These are phyloP conservation scores for Rhodotorula sp. DNA, from an alignment of 1,284 basidiomycete genomes.

Conservation along the genomic window DNA sequence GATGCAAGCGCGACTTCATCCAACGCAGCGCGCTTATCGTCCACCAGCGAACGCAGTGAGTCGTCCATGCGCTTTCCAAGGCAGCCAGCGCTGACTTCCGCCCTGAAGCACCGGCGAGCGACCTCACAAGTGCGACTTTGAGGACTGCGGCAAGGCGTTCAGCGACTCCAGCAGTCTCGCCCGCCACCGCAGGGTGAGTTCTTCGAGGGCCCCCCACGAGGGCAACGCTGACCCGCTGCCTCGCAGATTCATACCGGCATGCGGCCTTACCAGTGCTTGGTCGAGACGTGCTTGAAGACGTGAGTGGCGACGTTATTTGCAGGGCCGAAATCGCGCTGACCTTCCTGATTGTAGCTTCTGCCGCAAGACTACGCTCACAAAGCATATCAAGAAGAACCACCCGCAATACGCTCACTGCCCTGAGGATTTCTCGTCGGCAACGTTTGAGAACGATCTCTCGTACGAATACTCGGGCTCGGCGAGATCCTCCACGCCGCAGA, in stretches of 20 bases:
- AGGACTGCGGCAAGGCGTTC: constrained; percentile 53
- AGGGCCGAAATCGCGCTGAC: neutral
- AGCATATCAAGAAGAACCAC: constrained; percentile 50
- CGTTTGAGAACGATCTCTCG: neutral
- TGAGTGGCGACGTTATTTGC: constrained; percentile 34
- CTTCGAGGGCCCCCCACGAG: neutral
- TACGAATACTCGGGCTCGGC: neutral
- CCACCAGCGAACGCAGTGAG: constrained; percentile 44
- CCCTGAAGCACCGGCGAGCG: constrained; percentile 54
- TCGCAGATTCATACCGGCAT: constrained; percentile 47
- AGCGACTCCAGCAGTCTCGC: constrained; percentile 58
- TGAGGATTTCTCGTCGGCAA: constrained; percentile 7
- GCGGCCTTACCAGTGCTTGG: constrained; percentile 48
- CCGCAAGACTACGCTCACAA: constrained; percentile 52
- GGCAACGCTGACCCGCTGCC: neutral
- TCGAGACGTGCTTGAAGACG: constrained; percentile 39
- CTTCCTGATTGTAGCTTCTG: constrained; percentile 41
- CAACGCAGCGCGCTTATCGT: constrained; percentile 46
- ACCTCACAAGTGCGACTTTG: constrained; percentile 55
- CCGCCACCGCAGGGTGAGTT: constrained; percentile 53
- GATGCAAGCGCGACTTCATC: constrained; percentile 44
- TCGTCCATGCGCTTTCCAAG: neutral
- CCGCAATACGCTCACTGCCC: constrained; percentile 13
- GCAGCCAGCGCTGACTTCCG: constrained; percentile 34
- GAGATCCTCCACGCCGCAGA: neutral